These are phyloP conservation scores for Zhuliangozyma parablackwelliae DNA, from an alignment of 1,139 yeast species.

Conservation along the genomic window DNA sequence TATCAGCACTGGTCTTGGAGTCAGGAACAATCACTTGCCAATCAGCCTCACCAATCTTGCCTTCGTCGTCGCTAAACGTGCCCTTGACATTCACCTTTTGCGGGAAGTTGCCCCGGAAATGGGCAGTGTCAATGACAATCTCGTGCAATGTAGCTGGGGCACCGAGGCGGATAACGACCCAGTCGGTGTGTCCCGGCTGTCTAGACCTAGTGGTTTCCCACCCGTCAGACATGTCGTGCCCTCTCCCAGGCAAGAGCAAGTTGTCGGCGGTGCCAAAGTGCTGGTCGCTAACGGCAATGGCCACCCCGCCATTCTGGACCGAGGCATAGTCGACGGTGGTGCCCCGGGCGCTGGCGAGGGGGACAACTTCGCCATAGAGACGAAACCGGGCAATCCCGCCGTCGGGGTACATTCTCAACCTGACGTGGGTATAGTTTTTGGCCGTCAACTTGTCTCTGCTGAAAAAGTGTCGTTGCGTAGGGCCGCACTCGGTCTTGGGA, in stretches of 20 bases:
- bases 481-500: slow-evolving; percentile 76
- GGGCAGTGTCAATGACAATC: slow-evolving; percentile 83
- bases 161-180: slow-evolving; percentile 83
- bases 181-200: slow-evolving; percentile 76
- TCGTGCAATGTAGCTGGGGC: slow-evolving; percentile 52
- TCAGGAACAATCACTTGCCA: slow-evolving; percentile 70
- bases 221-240: slow-evolving; percentile 94
- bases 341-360: slow-evolving; percentile 45
- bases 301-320: slow-evolving; percentile 85
- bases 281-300: slow-evolving; percentile 77
- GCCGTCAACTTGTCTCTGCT: slow-evolving; percentile 52
- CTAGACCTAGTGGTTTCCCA: slow-evolving; percentile 97
- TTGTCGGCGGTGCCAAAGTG: slow-evolving; percentile 92
- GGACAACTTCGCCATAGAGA: slow-evolving; percentile 75
- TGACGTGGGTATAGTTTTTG: slow-evolving; percentile 67
- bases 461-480: slow-evolving; percentile 81
- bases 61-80: slow-evolving; percentile 32
- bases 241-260: slow-evolving; percentile 86
- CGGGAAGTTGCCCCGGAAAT: slow-evolving; percentile 91
- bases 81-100: slow-evolving; percentile 68
- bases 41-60: slow-evolving; percentile 17
- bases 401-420: slow-evolving; percentile 90
- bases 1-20: slow-evolving; percentile 73
- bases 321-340: slow-evolving; percentile 66
- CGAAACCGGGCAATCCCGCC: slow-evolving; percentile 96